Base-by-base conservation (phyloP, 2,329 filamentous ascomycete genomes). In the Ophiostoma himal-ulmi region DNA sequence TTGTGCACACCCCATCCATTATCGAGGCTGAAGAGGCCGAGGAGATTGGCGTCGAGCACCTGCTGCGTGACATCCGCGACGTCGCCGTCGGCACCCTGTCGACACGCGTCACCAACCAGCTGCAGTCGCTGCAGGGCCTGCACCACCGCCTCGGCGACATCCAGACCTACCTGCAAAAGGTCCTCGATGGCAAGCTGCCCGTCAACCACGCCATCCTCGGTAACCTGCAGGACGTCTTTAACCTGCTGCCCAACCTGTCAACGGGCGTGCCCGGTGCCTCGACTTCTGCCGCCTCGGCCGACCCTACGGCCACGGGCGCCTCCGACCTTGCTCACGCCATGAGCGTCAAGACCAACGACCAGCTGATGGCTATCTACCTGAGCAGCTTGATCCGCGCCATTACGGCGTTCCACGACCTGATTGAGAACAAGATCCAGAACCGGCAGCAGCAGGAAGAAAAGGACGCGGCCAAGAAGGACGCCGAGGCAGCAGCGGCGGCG, bases 351-450 rank as follows among this genome's bases (percentile, higher is more conserved):
- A 98, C 94, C 71, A 99, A 99, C 78, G 95, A 99, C 80, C 95
- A 99, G 83, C 87, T 99, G 74, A 97, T 99, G 92, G 89, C 94
- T 69, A 98, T 99, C 79, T 99, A 99, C 81, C 85, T 99, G 70
- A 96, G 92, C 82, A 96, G 92, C 83, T 83, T 98, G 83, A 98
- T 99, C 81, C 88, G 95, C 73, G 95, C 95, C 71, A 99, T 99
- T 78, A 98, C 95, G 14, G 95, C 95, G 8, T 99, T 98, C 89
- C 95, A 99, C 80, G 95, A 99, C 79, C 83, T 99, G 75, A 99
- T 99, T 75, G 95, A 99, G 84, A 99, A 99, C 85, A 99, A 99
- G 87, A 97, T 98, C 75, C 94, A 98, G 83, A 99, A 99, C 82
- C 88, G 94, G 79, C 94, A 98, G 82, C 92, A 96, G 80, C 91